phyloP scores from a whole-genome alignment of 1,284 basidiomycete species.

The Coriolopsis trogii region DNA sequence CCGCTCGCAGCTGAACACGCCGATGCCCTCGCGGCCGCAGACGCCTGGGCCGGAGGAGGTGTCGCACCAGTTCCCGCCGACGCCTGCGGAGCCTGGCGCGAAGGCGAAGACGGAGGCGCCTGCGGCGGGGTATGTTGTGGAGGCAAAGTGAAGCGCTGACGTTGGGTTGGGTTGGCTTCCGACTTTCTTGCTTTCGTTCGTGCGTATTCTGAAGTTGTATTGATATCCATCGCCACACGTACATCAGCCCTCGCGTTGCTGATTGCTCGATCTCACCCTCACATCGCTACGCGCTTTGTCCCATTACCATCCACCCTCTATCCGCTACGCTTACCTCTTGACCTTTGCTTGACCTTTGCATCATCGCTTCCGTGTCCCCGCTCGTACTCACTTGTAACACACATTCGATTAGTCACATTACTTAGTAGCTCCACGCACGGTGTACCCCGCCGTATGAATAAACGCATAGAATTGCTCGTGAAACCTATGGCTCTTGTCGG shows the following conservation, averaged over 20 bases:
- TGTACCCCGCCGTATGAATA: neutral
- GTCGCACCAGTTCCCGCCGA: neutral
- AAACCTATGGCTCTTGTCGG: neutral
- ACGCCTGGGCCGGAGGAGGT: conserved; percentile 48
- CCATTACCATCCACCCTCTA: no score
- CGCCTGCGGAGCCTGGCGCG: no score
- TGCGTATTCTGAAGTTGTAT: conserved; percentile 3
- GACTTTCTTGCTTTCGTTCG: conserved; percentile 3
- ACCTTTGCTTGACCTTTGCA: no score
- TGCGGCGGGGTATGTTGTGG: conserved; percentile 14
- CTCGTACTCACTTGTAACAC: no score
- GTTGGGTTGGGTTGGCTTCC: neutral
- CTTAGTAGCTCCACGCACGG: no score
- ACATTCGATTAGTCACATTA: no score
- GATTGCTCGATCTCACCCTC: no score
- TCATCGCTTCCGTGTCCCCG: no score
- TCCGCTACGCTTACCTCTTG: no score
- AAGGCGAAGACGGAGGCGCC: conserved; percentile 2
- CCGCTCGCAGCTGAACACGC: conserved; percentile 70
- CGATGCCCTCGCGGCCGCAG: conserved; percentile 62
- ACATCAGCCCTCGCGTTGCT: no score
- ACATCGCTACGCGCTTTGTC: no score
- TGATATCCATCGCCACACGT: no score
- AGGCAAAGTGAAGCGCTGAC: conserved; percentile 11
- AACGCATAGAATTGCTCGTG: neutral